Percentiles rank a stretch among this genome's conserved stretches.
Evolutionary conservation across 2,329 filamentous ascomycete species (phyloP).

Genomic region (Colletotrichum magnum): DNA sequence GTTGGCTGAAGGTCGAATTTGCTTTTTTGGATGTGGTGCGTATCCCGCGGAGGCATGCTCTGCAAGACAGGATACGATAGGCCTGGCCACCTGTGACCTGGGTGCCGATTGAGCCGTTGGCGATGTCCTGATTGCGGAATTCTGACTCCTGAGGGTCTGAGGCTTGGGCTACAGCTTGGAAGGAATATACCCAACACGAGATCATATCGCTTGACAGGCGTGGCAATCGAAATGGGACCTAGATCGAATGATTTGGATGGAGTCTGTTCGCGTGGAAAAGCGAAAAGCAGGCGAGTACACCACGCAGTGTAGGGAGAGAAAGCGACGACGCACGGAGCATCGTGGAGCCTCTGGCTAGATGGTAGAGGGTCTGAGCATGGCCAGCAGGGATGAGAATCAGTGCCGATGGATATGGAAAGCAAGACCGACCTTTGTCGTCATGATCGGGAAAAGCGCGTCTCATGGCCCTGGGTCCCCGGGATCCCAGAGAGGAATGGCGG

Average conservation of each 20-base stretch:
- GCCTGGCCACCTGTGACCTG: too few species aligned
- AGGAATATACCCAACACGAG: conserved; percentile 25
- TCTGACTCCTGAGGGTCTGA: neutral
- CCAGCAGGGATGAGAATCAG: neutral
- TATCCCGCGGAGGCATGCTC: conserved; percentile 4
- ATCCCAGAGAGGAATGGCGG: conserved; percentile 16
- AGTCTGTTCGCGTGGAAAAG: conserved; percentile 13
- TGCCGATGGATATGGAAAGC: conserved; percentile 28
- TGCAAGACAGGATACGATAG: neutral
- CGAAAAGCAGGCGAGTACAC: too few species aligned
- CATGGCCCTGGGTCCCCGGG: conserved; percentile 2
- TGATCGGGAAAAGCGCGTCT: conserved; percentile 24
- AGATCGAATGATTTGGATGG: conserved; percentile 25
- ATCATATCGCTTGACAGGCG: conserved; percentile 27
- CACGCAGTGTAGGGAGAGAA: neutral
- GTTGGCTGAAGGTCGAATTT: neutral
- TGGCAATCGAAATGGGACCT: conserved; percentile 10
- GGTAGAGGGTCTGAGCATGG: conserved; percentile 35
- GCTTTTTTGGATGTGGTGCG: neutral
- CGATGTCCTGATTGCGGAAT: too few species aligned
- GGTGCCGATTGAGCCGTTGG: too few species aligned
- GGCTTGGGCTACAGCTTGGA: neutral
- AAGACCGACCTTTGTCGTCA: conserved; percentile 16
- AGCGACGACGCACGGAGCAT: conserved; percentile 22
- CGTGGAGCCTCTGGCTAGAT: conserved; percentile 21